A percentile compares a stretch with the other conserved stretches of the same genome.
Conservation (phyloP, 495 filamentous ascomycete species). For the Patellaria atrata region DNA sequence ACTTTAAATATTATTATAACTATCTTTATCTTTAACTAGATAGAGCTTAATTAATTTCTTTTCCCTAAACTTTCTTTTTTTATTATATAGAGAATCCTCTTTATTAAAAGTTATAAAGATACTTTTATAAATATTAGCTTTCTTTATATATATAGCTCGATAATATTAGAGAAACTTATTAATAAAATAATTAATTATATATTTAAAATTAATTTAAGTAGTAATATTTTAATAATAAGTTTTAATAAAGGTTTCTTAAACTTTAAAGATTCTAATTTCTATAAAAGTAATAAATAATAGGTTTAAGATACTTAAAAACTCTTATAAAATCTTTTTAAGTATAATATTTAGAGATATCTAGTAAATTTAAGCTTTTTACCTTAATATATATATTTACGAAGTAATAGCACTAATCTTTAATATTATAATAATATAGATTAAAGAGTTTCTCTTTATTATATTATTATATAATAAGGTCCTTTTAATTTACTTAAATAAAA, state of each 20-base stretch:
- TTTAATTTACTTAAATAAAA: background rate
- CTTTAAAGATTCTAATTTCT: background rate
- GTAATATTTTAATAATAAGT: too few relatives aligned
- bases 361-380: constrained; percentile 2
- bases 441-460: constrained; percentile 4
- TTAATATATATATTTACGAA: constrained; percentile 2
- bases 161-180: background rate
- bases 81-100: constrained; percentile 2
- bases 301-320: constrained; percentile 1
- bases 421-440: background rate
- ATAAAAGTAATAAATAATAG: background rate
- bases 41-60: background rate
- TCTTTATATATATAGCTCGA: constrained; percentile 1
- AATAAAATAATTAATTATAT: too few relatives aligned
- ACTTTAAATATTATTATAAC: constrained; percentile 2
- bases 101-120: constrained; percentile 1
- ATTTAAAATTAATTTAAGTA: too few relatives aligned
- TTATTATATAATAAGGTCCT: constrained; percentile 1
- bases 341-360: constrained; percentile 1
- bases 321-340: constrained; percentile 5
- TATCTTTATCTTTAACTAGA: background rate
- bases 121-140: constrained; percentile 1
- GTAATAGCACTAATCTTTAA: constrained; percentile 4
- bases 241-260: background rate
- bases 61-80: background rate